Percentiles rank a stretch among this genome's conserved stretches.
phyloP scores from a whole-genome alignment of 371 early-diverging fungal genomes.

The Actinomortierella ambigua region DNA sequence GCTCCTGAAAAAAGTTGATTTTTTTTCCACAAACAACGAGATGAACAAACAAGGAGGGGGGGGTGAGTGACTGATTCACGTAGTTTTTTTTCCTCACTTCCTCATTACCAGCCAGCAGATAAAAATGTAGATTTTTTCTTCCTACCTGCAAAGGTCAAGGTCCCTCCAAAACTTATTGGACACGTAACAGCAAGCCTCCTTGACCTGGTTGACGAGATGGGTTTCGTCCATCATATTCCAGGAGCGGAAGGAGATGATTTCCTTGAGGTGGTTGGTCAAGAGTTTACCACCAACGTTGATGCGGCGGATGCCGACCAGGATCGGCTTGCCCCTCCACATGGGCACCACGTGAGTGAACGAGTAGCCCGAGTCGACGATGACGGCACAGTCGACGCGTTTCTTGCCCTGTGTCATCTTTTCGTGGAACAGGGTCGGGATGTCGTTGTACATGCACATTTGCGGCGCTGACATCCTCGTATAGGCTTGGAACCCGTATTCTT shows the following conservation, averaged over 20 bases:
- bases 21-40: no score
- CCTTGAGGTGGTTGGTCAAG: conserved; percentile 88
- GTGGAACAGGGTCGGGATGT: conserved; percentile 55
- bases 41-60: no score
- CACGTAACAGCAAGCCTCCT: conserved; percentile 84
- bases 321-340: conserved; percentile 60
- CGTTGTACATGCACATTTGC: conserved; percentile 53
- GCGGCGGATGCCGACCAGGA: conserved; percentile 61
- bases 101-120: no score
- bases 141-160: conserved; percentile 67
- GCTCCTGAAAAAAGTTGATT: conserved; percentile 33
- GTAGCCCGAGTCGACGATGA: conserved; percentile 85
- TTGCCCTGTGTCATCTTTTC: conserved; percentile 49
- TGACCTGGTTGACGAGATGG: conserved; percentile 79
- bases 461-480: conserved; percentile 65
- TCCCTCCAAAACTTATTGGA: conserved; percentile 71
- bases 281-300: conserved; percentile 87
- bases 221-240: conserved; percentile 96
- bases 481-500: conserved; percentile 78
- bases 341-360: conserved; percentile 86
- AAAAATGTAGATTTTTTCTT: no score
- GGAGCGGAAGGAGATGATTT: conserved; percentile 84
- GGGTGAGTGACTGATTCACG: no score
- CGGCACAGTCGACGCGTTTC: conserved; percentile 59
- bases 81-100: no score